Evolutionary conservation across 2,329 filamentous ascomycete species (phyloP), one percentile per base, ranked within the genome.

Genomic region (Penicillium sp.): DNA sequence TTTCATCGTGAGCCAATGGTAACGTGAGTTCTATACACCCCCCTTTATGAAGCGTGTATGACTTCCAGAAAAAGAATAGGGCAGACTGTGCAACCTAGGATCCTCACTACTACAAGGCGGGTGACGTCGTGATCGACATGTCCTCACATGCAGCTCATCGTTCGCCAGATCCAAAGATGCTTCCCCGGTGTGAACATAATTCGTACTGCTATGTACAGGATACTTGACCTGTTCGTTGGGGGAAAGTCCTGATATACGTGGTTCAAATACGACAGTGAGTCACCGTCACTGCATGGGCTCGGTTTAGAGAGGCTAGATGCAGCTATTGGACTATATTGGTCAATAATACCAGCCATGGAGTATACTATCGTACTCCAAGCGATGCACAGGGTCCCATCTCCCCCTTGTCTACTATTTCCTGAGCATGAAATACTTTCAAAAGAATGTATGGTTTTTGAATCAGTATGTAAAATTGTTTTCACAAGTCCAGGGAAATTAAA

Each of bases 101-200:
- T 31, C 3, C 14, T 14, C 18, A 18, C 18, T 18, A 32, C 14
- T 36, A 16, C 6, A 10, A 39, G 27, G 34, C 11, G 24, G 39
- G 49, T 60, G 57, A 61, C 55, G 55, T 60, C 43, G 52, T 49
- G 59, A 60, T 60, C 57, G 57, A 21, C 55, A 24, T 18, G n/a
- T 31, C 42, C 27, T 49, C 42, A 21, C 38, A 56, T 42, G 22
- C 34, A 43, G 18, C 1, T 5, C 3, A 48, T 22, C 14, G 24
- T 29, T 43, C 27, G 18, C 24, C n/a, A 2, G 11, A 40, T 40
- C 18, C 10, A 38, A 8, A 14, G 14, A 38, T 18, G 31, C 13
- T 14, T 40, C 16, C 24, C 16, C 22, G 3, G n/a, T 8, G 6
- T 36, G 13, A 14, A 21, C 6, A 6, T 16, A 49, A n/a, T 9